Base-by-base conservation (phyloP, 345 rosid species). In the Hibiscus mutabilis region DNA sequence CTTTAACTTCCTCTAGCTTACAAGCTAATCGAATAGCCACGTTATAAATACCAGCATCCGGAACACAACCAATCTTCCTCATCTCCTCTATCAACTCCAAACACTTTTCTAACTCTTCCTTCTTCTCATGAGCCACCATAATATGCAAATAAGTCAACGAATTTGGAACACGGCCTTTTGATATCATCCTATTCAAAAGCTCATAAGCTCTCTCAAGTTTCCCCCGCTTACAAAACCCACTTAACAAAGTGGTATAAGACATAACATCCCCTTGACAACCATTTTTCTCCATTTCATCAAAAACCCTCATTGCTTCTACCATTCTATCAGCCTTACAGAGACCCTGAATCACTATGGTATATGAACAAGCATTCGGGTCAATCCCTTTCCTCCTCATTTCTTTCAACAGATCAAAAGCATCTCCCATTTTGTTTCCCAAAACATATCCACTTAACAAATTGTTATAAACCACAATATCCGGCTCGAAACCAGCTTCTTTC, bases 161-260 rank as follows among this genome's bases (percentile, higher is more conserved):
- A 46, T 76, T 86, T 13, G 98, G 97, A 78, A 71, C 31, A 66
- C 76, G 74, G 57, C 92, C 89, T 75, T 77, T 79, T 77, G 77
- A 75, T 68, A 76, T 77, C 97, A 94, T 91, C 63, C 75, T 71
- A 35, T 87, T 84, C 79, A 94, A 78, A 74, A 94, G 73, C 74
- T 77, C 75, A 49, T 85, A 87, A 74, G 86, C 87, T 58, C 75
- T 86, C 14, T 85, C 88, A 14, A 87, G 82, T 80, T 84, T 91
- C 21, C 92, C 84, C 59, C 81, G 83, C 70, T 85, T 87, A 79
- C 98, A 91, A 83, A 89, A 91, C 74, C 98, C 97, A 79, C 86
- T 83, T 44, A 91, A 79, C 74, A 94, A 78, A 10, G 96, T 81
- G 35, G 91, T 83, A 58, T 87, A 91, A 27, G 96, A 82, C 81